phyloP scores from a whole-genome alignment of 2,329 filamentous ascomycete genomes.

The Neoscytalidium dimidiatum region DNA sequence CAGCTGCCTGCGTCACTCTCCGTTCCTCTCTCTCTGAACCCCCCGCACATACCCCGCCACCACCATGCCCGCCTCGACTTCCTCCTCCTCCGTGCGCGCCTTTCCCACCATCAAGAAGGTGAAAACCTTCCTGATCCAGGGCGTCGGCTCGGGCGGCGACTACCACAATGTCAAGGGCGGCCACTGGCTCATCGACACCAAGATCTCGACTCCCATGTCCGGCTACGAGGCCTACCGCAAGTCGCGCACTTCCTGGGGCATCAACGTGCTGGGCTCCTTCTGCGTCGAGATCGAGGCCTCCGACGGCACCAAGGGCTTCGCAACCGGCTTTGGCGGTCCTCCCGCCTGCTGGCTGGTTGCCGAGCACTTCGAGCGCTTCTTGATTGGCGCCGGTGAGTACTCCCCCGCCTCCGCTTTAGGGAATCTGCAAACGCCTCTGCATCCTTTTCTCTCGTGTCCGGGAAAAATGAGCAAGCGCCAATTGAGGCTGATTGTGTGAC shows the following conservation, averaged over 20 bases:
- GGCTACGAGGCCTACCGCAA: slow-evolving; percentile 84
- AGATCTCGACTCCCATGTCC: slow-evolving; percentile 91
- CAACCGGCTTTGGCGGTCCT: slow-evolving; percentile 90
- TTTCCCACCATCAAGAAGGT: slow-evolving; percentile 78
- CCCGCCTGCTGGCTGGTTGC: slow-evolving; percentile 93
- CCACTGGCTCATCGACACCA: slow-evolving; percentile 83
- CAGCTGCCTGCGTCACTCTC: background rate
- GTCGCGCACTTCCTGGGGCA: slow-evolving; percentile 90
- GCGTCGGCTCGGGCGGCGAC: slow-evolving; percentile 67
- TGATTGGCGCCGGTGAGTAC: slow-evolving; percentile 69
- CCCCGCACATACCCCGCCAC: slow-evolving; percentile 19
- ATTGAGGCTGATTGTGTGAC: background rate
- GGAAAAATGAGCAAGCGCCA: background rate
- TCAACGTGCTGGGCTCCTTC: slow-evolving; percentile 92
- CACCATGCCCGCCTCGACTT: slow-evolving; percentile 31
- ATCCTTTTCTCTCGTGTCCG: background rate
- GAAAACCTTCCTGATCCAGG: slow-evolving; percentile 70
- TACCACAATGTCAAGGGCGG: slow-evolving; percentile 86
- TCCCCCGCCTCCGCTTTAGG: background rate
- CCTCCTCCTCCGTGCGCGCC: slow-evolving; percentile 43
- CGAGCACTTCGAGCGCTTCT: slow-evolving; percentile 90
- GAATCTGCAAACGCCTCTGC: background rate
- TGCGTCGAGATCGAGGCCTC: slow-evolving; percentile 85
- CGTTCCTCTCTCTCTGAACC: background rate
- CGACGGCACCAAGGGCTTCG: slow-evolving; percentile 91